Percentiles rank a stretch among this genome's conserved stretches.
These are phyloP conservation scores for Penicillium sp. DNA, from an alignment of 2,329 filamentous ascomycete species.

Conservation along the genomic window DNA sequence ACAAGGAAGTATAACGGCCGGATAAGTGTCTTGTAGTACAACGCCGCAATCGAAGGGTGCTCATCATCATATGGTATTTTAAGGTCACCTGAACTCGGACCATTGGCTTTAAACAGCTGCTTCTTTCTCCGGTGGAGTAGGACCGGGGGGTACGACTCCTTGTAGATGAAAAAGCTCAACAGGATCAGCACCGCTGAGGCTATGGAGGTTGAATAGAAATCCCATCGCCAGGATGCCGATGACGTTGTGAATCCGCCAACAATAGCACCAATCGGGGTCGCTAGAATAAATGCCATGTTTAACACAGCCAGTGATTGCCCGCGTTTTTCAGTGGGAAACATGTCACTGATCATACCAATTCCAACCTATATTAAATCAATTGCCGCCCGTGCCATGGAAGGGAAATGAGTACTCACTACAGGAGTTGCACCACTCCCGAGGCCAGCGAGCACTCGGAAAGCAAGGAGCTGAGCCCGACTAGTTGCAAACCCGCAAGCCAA, in stretches of 20 bases:
- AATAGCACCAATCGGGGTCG: constrained; percentile 10
- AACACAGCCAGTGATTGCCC: constrained; percentile 8
- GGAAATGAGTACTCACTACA: not conserved
- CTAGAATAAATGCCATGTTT: constrained; percentile 10
- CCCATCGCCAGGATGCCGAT: constrained; percentile 14
- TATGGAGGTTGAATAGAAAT: constrained; percentile 13
- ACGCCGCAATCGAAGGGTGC: not conserved
- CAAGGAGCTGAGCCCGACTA: constrained; percentile 51
- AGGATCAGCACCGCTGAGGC: not conserved
- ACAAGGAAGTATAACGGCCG: constrained; percentile 54
- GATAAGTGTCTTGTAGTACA: constrained; percentile 39
- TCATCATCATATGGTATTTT: constrained; percentile 5
- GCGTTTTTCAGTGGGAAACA: constrained; percentile 14
- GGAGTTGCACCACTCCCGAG: constrained; percentile 54
- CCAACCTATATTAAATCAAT: constrained; percentile 5
- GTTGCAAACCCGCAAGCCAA: constrained; percentile 56
- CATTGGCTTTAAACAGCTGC: not conserved
- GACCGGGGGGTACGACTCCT: constrained; percentile 10
- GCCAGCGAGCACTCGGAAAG: constrained; percentile 55
- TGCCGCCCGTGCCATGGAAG: not conserved
- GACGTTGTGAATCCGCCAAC: constrained; percentile 12
- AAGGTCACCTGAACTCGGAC: not conserved
- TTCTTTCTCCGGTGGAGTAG: constrained; percentile 4
- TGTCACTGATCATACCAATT: constrained; percentile 12
- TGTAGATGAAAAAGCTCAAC: not conserved